phyloP scores from a whole-genome alignment of 2,329 filamentous ascomycete genomes.

The Phyllosticta paracitricarpa region DNA sequence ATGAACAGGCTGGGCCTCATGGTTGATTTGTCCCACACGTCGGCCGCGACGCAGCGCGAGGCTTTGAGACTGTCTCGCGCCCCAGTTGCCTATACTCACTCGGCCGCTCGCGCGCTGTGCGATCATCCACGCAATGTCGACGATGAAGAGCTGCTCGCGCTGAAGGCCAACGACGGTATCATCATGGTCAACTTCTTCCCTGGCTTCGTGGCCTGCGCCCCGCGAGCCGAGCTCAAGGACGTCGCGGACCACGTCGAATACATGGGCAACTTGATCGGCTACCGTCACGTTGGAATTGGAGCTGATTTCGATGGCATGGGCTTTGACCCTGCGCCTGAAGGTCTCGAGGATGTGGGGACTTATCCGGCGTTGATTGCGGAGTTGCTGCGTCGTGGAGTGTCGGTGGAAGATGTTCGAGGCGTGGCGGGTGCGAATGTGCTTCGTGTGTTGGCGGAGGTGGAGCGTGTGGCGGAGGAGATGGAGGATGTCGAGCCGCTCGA shows the following conservation, averaged over 20 bases:
- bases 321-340: neutral
- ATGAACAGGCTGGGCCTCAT: neutral
- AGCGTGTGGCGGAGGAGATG: neutral
- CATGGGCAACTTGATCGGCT: constrained; percentile 22
- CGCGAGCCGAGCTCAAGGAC: constrained; percentile 8
- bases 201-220: neutral
- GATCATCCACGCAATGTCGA: constrained; percentile 13
- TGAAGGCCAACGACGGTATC: constrained; percentile 16
- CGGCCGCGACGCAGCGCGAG: neutral
- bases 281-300: constrained; percentile 24
- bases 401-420: neutral
- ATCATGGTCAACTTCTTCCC: constrained; percentile 20
- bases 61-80: constrained; percentile 1
- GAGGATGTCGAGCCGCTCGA: neutral
- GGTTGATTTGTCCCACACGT: constrained; percentile 7
- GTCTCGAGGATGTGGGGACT: constrained; percentile 5
- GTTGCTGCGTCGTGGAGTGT: constrained; percentile 5
- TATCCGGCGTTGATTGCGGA: constrained; percentile 7
- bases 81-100: constrained; percentile 9
- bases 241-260: constrained; percentile 26
- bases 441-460: neutral
- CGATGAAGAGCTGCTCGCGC: constrained; percentile 15
- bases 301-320: constrained; percentile 10
- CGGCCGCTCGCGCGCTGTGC: neutral
- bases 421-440: constrained; percentile 1